Base-by-base conservation (phyloP, 1,284 basidiomycete genomes). In the Chondrostereum purpureum region DNA sequence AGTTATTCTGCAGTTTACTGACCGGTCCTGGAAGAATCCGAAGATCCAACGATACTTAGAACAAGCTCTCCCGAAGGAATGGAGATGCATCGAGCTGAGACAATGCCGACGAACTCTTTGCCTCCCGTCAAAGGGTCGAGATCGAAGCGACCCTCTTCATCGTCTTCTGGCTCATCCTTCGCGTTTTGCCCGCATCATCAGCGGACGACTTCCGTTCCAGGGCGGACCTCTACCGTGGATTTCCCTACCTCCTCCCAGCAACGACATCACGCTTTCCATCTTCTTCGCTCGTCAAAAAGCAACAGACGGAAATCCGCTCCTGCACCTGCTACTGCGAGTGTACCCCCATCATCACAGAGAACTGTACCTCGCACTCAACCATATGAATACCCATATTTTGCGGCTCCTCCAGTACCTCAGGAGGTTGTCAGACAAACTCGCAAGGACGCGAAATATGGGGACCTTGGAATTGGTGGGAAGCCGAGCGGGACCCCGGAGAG, bases 361-460 rank as follows among this genome's bases (percentile, higher is more conserved):
- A 27, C 42, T 10, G 36, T 37, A 1, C 58, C 59, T 24, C 58
- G 67, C 19, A 70, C 68, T 5, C 59, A 54, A 35, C 68, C 68
- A 4, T 70, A 70, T 46, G 65, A 62, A 35, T 65, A 67, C 27
- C 68, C 68, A 2, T 70, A 69, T 54, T 70, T 69, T 50, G 68
- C 67, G 2, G 49, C 60, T 21, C 68, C 67, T 6, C 68, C 68
- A 5, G 48, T 58, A 20, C 43, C 58, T 20, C n/a, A n/a, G n/a
- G n/a, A n/a, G n/a, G n/a, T n/a, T n/a, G n/a, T n/a, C n/a, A n/a
- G n/a, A n/a, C n/a, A n/a, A n/a, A n/a, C n/a, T n/a, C n/a, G n/a
- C n/a, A n/a, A n/a, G n/a, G n/a, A n/a, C n/a, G n/a, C n/a, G n/a
- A n/a, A n/a, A n/a, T n/a, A n/a, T n/a, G n/a, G n/a, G n/a, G n/a